Evolutionary conservation across 805 yeast species (phyloP), one percentile per base, ranked within the genome.

Genomic region (Pichia rugopelliculosa): DNA sequence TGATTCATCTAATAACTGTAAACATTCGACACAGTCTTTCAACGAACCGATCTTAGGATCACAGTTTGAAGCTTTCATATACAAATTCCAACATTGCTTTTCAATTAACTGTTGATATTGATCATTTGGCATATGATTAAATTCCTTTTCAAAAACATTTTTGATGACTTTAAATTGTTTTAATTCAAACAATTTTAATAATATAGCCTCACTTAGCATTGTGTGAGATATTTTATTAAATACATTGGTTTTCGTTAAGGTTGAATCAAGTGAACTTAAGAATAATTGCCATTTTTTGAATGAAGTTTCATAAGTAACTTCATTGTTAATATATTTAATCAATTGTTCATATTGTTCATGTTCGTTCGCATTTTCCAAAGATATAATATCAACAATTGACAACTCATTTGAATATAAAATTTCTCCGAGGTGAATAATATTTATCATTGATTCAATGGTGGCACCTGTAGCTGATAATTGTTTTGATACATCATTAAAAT

Each of bases 191-290:
- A 65, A 48, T 43, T 56, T 58, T 1, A 41, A 17, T 6, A 64
- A 36, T 4, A 65, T 43, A 13, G 58, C 20, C 13, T 50, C 41
- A 51, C 62, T 61, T 13, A 65, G 34, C 17, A 57, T 51, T 1
- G 46, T 41, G 1, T 39, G 18, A 10, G 55, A 21, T 4, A 66
- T 53, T 34, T 61, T 57, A 45, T 47, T 53, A 46, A 66, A 65
- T 1, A 59, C 49, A 2, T 46, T 26, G 1, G 68, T 59, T 33
- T 57, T 58, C 26, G 51, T 53, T 27, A 56, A 51, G 12, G 62
- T 53, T 54, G 63, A 55, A 44, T 61, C 62, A 7, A 60, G 53
- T 1, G 68, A 64, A n/a, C 53, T 53, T 17, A 65, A 39, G 5
- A 62, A 40, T 10, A 51, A 34, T 10, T 48, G 39, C 68, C 67